A percentile compares a stretch with the other conserved stretches of the same genome.
Evolutionary conservation across 2,329 filamentous ascomycete species (phyloP).

Genomic region (Paecilomyces variotii): DNA sequence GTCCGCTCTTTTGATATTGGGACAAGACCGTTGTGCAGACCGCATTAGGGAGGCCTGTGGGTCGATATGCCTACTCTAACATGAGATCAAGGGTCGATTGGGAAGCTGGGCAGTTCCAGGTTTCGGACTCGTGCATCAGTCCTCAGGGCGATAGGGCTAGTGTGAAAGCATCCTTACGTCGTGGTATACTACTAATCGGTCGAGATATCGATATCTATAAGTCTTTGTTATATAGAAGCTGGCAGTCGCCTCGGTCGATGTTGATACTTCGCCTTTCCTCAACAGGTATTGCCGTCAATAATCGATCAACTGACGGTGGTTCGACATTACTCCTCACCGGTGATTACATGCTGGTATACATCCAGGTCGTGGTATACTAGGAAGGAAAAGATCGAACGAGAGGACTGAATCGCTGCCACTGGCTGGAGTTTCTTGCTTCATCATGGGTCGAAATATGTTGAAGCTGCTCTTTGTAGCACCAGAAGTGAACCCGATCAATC

Average conservation of each 20-base stretch:
- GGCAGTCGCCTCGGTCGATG: not conserved
- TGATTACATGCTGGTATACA: not conserved
- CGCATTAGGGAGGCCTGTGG: not conserved
- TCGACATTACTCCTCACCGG: not conserved
- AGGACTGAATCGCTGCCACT: not conserved
- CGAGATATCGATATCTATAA: not conserved
- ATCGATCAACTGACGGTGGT: not conserved
- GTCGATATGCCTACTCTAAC: not conserved
- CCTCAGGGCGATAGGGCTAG: not conserved
- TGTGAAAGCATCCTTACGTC: not conserved
- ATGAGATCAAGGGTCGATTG: not conserved
- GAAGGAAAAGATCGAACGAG: not conserved
- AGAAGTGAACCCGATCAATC: constrained; percentile 73
- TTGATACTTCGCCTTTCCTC: not conserved
- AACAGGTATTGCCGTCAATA: not conserved
- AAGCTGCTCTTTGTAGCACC: constrained; percentile 43
- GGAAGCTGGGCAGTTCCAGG: not conserved
- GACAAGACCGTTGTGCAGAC: not conserved
- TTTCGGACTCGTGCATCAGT: not conserved
- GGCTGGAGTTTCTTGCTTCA: not conserved
- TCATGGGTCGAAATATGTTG: constrained; percentile 15
- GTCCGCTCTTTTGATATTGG: not conserved
- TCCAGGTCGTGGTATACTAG: not conserved
- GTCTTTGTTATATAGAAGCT: not conserved
- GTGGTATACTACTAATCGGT: not conserved